Base-by-base conservation (phyloP, 2,329 filamentous ascomycete species). In the Rugonectria rugulosa region DNA sequence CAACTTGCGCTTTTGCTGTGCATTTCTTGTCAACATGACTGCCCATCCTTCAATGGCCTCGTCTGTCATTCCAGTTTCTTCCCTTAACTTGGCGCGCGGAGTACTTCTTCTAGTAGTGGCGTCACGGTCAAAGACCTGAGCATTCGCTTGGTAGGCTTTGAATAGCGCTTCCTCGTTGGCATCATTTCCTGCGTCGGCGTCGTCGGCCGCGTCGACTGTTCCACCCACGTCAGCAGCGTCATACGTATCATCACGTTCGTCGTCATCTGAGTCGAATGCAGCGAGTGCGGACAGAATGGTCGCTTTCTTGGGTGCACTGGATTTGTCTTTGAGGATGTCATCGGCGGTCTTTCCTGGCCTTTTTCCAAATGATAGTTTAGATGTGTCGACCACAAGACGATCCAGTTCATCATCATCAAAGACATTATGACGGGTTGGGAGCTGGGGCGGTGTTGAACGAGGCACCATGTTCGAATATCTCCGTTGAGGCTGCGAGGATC, bases 221-320 rank as follows among this genome's bases (percentile, higher is more conserved):
- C 94, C 93, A 29, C 95, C 95, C 2, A 98, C 92, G 68, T 98
- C 95, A 44, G 87, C 91, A 2, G 88, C 86, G 67, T 99, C 95
- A 70, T 99, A 99, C 0, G 94, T 98, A 72, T 99, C 95, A 72
- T 99, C 95, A 29, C 92, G 86, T 76, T 99, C 95, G 71, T 99
- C 95, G 63, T 98, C 95, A 66, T 98, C 94, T 0, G 88, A 89
- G 75, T 98, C 93, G 64, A 98, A 97, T 1, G 89, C 84, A 14
- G 92, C 91, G 3, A 98, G 84, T 0, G 94, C 94, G 3, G 93
- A 91, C 20, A 97, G 77, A 64, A 97, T 97, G 10, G 92, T 89
- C 0, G 92, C 91, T 75, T 96, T 97, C 66, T 88, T 87, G 2
- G 88, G 85, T 4, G 88, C 86, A 1, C 77, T 77, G 17, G 83